A percentile compares a stretch with the other conserved stretches of the same genome.
Evolutionary conservation across 2,329 filamentous ascomycete species (phyloP).

Genomic region (Scedosporium aurantiacum): DNA sequence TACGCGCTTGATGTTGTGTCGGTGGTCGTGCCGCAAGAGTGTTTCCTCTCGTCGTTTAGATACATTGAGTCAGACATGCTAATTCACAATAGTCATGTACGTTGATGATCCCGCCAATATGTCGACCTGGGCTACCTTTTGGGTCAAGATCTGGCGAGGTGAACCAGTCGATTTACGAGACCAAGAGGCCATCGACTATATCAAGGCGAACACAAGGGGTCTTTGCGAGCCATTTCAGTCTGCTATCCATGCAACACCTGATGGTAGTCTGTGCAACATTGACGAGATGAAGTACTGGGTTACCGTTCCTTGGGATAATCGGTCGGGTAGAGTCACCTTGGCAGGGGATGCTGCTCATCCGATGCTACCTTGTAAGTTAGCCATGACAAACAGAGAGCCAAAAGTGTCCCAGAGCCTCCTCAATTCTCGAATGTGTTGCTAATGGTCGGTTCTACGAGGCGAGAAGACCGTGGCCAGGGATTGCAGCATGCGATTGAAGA

Average conservation of each 20-base stretch:
- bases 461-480: conserved; percentile 30
- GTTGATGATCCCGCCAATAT: conserved; percentile 15
- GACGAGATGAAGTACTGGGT: conserved; percentile 27
- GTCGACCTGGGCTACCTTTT: conserved; percentile 21
- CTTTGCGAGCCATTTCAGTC: conserved; percentile 21
- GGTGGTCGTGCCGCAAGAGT: neutral
- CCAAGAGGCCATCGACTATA: conserved; percentile 22
- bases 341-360: conserved; percentile 31
- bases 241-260: conserved; percentile 23
- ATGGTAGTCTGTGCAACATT: conserved; percentile 18
- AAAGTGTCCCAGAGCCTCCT: neutral
- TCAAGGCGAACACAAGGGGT: conserved; percentile 16
- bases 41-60: neutral
- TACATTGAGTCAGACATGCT: neutral
- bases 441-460: neutral
- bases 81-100: conserved; percentile 13
- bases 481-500: conserved; percentile 32
- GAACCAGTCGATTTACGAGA: conserved; percentile 18
- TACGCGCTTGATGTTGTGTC: neutral
- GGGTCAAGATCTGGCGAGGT: conserved; percentile 24
- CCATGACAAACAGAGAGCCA: neutral
- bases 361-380: conserved; percentile 27
- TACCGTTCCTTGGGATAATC: conserved; percentile 20
- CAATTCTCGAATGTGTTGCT: neutral
- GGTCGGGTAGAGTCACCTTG: conserved; percentile 22